Base-by-base conservation (phyloP, 306 rosid species). In the Ormosia semicastrata region DNA sequence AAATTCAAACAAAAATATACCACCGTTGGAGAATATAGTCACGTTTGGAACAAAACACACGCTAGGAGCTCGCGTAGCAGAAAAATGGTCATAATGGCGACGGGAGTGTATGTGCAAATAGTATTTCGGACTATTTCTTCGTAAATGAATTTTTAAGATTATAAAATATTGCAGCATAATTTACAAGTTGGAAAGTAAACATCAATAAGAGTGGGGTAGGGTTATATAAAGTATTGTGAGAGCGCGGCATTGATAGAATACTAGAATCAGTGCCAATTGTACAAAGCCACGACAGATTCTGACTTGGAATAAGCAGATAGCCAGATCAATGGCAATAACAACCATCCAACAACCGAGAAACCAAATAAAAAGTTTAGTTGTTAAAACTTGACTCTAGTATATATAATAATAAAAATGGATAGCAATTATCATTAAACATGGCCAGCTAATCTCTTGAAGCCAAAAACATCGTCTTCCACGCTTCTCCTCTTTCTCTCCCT, bases 321-420 rank as follows among this genome's bases (percentile, higher is more conserved):
- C 36, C 80, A 77, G 86, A 81, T 85, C 60, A 84, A 85, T 84
- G 71, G 72, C 75, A 39, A 70, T 82, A 91, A 90, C 94, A 86
- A 92, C 95, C 84, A 37, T 85, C 90, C 92, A 90, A 89, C 97
- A 81, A 93, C 97, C 83, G 71, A 71, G 53, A 89, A 84, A 80
- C 75, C 87, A 79, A 88, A 72, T 80, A 89, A 39, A 82, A 41
- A 13, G 78, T 82, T 80, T 76, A 75, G 83, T 86, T 87, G 84
- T 83, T 77, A 40, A 77, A 40, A 17, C 77, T 83, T 87, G 94
- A 91, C 95, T 75, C 84, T 47, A 63, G 32, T 78, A 47, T 56
- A 65, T 64, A 82, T 66, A 12, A 47, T 52, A 70, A 71, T 41
- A 32, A 43, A 36, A 72, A n/a, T 36, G 14, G 62, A 76, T 76